Base-by-base conservation (phyloP, 495 filamentous ascomycete genomes). In the Neurospora sp. region DNA sequence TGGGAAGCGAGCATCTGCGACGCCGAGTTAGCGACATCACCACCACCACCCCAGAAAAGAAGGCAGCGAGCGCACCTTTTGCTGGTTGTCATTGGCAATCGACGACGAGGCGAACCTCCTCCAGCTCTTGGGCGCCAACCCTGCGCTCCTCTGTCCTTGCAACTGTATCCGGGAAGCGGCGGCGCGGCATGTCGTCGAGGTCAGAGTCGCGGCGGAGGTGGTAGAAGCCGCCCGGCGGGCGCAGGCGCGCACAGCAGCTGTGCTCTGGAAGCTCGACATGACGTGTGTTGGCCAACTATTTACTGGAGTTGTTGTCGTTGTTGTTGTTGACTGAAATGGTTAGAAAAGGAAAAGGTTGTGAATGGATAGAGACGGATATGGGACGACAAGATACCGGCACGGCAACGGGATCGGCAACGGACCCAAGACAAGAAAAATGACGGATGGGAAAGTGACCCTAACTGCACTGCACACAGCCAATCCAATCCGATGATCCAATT, bases 1-100 rank as follows among this genome's bases (percentile, higher is more conserved):
- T 89, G 85, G 35, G 92, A 87, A 40, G 91, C 87, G 68, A 99
- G 91, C 53, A 98, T 82, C 96, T 98, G 78, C 48, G 20, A 27
- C 69, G 46, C 10, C 18, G 7, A 20, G 11, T 16, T n/a, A 61
- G 12, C 37, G 70, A 79, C 70, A 81, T 73, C 68, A 37, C 44
- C 22, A 66, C 53, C 42, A 40, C 42, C 14, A 44, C 61, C 40
- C 70, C 18, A 27, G 4, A 6, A 39, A 42, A 77, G 18, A 44
- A 44, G 41, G 41, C 41, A 8, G 7, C 40, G 40, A 40, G 69
- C 75, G 20, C 80, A 90, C 90, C 84, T 88, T 88, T 77, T 92
- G 90, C 82, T 93, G 90, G 74, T 84, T 83, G 70, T 93, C 89
- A 41, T 81, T 82, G 22, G 84, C 83, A 75, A 85, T 79, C 22